Evolutionary conservation across 2,329 filamentous ascomycete genomes (phyloP).

Genomic region (Epicoccum nigrum): DNA sequence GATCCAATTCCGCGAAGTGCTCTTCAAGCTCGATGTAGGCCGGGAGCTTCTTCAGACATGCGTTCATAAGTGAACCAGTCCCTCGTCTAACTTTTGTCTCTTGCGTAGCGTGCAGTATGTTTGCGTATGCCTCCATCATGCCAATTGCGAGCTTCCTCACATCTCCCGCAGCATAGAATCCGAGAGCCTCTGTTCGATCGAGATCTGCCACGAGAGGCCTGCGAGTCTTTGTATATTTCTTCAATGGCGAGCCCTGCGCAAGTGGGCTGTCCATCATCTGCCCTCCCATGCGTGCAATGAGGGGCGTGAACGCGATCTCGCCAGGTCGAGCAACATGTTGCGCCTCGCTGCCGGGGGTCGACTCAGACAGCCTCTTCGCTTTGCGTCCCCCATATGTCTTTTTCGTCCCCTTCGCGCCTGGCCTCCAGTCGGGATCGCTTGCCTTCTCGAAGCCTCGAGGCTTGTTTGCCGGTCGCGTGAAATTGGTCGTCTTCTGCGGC

Average conservation of each 20-base stretch:
- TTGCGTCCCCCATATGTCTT: conserved; percentile 43
- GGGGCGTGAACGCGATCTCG: conserved; percentile 45
- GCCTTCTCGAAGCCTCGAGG: conserved; percentile 43
- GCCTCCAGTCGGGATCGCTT: conserved; percentile 47
- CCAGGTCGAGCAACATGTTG: conserved; percentile 31
- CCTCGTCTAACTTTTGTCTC: conserved; percentile 38
- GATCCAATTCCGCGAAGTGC: conserved; percentile 43
- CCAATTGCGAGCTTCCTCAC: conserved; percentile 41
- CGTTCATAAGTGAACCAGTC: conserved; percentile 45
- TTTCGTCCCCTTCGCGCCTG: conserved; percentile 33
- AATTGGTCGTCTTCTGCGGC: conserved; percentile 33
- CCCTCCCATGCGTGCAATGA: conserved; percentile 39
- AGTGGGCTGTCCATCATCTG: conserved; percentile 40
- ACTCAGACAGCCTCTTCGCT: conserved; percentile 21
- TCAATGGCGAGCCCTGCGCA: conserved; percentile 35
- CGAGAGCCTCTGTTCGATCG: conserved; percentile 27
- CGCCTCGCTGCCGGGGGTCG: conserved; percentile 7
- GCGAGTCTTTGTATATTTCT: conserved; percentile 26
- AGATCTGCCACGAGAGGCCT: conserved; percentile 32
- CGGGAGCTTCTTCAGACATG: conserved; percentile 50
- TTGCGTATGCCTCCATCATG: conserved; percentile 40
- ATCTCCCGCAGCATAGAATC: conserved; percentile 30
- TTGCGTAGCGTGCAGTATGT: conserved; percentile 43
- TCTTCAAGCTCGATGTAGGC: conserved; percentile 50
- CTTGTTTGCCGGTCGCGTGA: conserved; percentile 34